Conservation (phyloP, 2,329 filamentous ascomycete species). For the Paraphaeosphaeria sporulosa region DNA sequence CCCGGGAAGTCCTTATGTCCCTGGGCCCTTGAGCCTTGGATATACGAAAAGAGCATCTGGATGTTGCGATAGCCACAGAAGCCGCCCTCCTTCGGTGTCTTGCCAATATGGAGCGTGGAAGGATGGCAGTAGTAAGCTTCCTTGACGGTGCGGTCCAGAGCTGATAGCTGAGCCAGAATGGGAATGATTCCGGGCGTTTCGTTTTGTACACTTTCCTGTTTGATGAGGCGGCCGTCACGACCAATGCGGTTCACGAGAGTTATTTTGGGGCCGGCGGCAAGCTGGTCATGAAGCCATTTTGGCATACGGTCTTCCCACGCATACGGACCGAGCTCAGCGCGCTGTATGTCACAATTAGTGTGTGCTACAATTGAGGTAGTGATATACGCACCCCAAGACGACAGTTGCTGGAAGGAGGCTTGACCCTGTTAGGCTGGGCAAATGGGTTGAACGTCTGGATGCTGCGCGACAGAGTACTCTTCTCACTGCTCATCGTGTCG, state of each 20-base stretch:
- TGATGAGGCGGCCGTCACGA: constrained; percentile 52
- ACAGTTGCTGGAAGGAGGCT: constrained; percentile 39
- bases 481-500: constrained; percentile 40
- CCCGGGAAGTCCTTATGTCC: constrained; percentile 68
- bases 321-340: constrained; percentile 56
- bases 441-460: constrained; percentile 47
- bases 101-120: constrained; percentile 79
- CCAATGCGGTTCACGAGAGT: constrained; percentile 51
- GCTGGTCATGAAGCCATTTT: constrained; percentile 49
- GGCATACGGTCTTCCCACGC: constrained; percentile 58
- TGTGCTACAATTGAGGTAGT: background rate
- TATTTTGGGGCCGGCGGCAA: constrained; percentile 51
- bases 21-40: constrained; percentile 65
- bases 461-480: constrained; percentile 45
- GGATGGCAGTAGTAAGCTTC: constrained; percentile 83
- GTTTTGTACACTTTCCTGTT: constrained; percentile 52
- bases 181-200: constrained; percentile 55
- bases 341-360: constrained; percentile 38
- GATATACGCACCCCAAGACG: constrained; percentile 45
- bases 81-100: constrained; percentile 79
- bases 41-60: constrained; percentile 86
- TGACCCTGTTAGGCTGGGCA: constrained; percentile 35
- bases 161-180: constrained; percentile 57
- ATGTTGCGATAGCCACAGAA: constrained; percentile 97
- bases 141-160: constrained; percentile 69